These are phyloP conservation scores for Candida sakaeoensis DNA, from an alignment of 805 yeast genomes.

Conservation along the genomic window DNA sequence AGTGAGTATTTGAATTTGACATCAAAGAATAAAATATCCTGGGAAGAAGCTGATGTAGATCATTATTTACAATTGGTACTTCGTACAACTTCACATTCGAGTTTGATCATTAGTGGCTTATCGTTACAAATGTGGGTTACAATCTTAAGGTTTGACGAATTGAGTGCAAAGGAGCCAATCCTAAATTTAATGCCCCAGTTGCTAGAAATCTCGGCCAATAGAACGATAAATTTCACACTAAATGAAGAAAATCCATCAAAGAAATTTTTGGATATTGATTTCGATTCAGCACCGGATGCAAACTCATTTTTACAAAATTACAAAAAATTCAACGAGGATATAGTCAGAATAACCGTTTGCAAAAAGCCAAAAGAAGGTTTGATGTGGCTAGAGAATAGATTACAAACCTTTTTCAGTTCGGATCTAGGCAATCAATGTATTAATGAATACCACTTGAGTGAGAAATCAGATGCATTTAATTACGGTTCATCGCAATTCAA, in stretches of 20 bases:
- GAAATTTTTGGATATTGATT: conserved; percentile 75
- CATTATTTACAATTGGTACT: conserved; percentile 73
- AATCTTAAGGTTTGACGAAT: conserved; percentile 74
- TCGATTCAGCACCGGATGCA: conserved; percentile 81
- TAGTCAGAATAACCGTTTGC: conserved; percentile 83
- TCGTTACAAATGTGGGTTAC: conserved; percentile 95
- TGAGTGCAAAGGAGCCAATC: conserved; percentile 55
- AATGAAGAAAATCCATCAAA: conserved; percentile 63
- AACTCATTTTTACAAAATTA: conserved; percentile 74
- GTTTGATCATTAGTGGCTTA: conserved; percentile 85
- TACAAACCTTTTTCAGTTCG: conserved; percentile 70
- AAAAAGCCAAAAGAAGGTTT: conserved; percentile 78
- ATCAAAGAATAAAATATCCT: conserved; percentile 38
- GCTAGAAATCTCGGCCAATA: conserved; percentile 70
- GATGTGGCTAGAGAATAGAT: conserved; percentile 72
- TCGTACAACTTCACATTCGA: conserved; percentile 76
- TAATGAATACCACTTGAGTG: conserved; percentile 50
- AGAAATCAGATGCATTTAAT: conserved; percentile 61
- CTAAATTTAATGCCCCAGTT: conserved; percentile 59
- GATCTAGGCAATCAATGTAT: conserved; percentile 64
- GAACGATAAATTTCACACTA: conserved; percentile 70
- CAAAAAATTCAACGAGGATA: conserved; percentile 82
- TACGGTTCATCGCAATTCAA: conserved; percentile 79
- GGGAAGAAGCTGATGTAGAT: conserved; percentile 58
- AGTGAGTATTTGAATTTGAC: conserved; percentile 69